These are phyloP conservation scores for Saitoella complicata DNA, from an alignment of 805 yeast genomes.

Conservation along the genomic window DNA sequence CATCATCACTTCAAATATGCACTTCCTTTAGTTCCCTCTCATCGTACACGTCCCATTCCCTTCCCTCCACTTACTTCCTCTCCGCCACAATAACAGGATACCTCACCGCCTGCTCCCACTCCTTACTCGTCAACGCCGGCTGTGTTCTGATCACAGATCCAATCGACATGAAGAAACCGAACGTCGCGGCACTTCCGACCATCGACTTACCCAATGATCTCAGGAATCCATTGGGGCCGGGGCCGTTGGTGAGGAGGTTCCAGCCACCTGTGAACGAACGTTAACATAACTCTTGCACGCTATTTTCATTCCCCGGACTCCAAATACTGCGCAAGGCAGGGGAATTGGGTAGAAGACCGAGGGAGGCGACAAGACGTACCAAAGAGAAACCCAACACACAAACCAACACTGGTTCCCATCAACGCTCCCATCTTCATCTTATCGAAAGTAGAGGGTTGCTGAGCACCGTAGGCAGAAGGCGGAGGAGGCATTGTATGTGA, in stretches of 20 bases:
- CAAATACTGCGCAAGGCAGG: neutral
- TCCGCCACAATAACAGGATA: too few relatives aligned
- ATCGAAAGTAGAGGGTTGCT: conserved; percentile 67
- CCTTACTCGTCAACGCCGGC: too few relatives aligned
- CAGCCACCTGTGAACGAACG: conserved; percentile 34
- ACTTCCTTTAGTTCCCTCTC: too few relatives aligned
- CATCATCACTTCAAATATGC: too few relatives aligned
- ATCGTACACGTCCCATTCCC: too few relatives aligned
- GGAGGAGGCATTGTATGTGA: too few relatives aligned
- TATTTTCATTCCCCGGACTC: neutral
- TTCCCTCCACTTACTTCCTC: too few relatives aligned
- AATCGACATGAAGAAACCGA: conserved; percentile 32
- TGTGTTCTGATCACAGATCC: conserved; percentile 1
- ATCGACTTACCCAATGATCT: conserved; percentile 93
- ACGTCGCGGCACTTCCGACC: conserved; percentile 90
- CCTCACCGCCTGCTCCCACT: too few relatives aligned
- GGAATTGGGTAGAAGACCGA: too few relatives aligned
- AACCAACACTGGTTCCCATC: conserved; percentile 90
- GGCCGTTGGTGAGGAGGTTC: conserved; percentile 79
- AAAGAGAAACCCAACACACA: conserved; percentile 83
- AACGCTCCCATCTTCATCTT: conserved; percentile 96
- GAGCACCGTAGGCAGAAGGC: too few relatives aligned
- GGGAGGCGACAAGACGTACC: conserved; percentile 32
- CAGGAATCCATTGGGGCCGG: conserved; percentile 97
- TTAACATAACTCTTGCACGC: neutral